These are phyloP conservation scores for Zygosaccharomyces sapae DNA, from an alignment of 1,139 yeast genomes.

Conservation along the genomic window DNA sequence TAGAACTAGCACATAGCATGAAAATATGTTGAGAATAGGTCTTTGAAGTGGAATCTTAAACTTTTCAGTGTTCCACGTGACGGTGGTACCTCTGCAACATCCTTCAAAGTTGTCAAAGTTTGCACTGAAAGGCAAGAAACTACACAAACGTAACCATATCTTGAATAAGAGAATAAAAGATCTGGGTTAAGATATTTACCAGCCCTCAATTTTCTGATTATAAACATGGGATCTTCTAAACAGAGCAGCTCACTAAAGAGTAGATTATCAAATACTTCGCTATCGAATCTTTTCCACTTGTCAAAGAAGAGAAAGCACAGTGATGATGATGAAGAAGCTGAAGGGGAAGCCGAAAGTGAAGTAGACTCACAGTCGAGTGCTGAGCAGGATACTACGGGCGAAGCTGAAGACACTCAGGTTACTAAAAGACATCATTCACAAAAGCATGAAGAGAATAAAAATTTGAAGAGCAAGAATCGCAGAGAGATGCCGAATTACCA, in stretches of 20 bases:
- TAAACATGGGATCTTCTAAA: constrained; percentile 13
- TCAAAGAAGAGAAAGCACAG: constrained; percentile 23
- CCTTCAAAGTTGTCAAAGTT: background rate
- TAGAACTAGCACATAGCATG: too few relatives aligned
- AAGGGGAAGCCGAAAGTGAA: constrained; percentile 10
- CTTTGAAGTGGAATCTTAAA: too few relatives aligned
- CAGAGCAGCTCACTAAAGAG: constrained; percentile 27
- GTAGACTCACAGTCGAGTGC: constrained; percentile 26
- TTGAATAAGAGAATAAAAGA: background rate
- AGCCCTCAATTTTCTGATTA: too few relatives aligned
- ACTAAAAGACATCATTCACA: constrained; percentile 14
- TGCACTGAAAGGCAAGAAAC: constrained; percentile 1
- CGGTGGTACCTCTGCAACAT: background rate
- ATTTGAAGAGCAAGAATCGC: constrained; percentile 49
- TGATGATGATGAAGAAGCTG: constrained; percentile 18
- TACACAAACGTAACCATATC: background rate
- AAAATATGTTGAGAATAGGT: too few relatives aligned
- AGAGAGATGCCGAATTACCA: constrained; percentile 57
- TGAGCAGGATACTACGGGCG: constrained; percentile 31
- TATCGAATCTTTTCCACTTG: constrained; percentile 32
- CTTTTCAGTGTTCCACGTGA: too few relatives aligned
- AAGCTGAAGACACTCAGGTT: constrained; percentile 15
- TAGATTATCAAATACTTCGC: constrained; percentile 29
- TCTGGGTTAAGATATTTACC: too few relatives aligned
- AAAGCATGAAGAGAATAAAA: constrained; percentile 35